phyloP scores from a whole-genome alignment of 495 filamentous ascomycete species.

The Copromyces sp. region DNA sequence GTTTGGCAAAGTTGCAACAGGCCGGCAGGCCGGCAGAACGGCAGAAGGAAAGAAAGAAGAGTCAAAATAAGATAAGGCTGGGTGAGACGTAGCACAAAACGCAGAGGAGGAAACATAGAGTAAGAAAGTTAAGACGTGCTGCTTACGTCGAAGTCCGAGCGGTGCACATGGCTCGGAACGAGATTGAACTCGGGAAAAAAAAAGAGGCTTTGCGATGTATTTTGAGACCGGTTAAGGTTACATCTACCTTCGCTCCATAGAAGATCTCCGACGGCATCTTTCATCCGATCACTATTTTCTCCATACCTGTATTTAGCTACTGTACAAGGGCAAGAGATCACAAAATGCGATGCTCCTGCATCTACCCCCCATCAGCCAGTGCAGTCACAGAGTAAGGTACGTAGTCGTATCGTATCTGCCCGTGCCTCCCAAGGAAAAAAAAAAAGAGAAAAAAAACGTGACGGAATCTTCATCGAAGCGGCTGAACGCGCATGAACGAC shows the following conservation, averaged over 20 bases:
- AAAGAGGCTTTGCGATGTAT: too few species aligned
- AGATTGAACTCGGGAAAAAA: too few species aligned
- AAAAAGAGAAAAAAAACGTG: background rate
- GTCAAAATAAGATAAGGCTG: background rate
- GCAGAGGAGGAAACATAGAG: background rate
- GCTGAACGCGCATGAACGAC: background rate
- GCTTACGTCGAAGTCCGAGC: background rate
- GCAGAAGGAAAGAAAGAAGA: too few species aligned
- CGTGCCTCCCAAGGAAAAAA: too few species aligned
- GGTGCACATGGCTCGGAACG: background rate
- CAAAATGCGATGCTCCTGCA: background rate
- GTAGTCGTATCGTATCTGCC: background rate
- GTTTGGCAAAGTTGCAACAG: background rate
- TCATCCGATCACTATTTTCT: background rate
- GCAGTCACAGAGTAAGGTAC: background rate
- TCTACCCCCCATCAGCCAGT: background rate
- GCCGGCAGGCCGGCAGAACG: background rate
- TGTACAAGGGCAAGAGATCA: background rate
- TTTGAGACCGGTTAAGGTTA: background rate
- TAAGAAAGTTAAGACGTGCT: background rate
- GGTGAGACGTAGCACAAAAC: background rate
- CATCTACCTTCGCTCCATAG: background rate
- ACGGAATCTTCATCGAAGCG: background rate
- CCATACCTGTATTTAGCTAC: background rate
- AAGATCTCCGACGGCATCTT: background rate